Evolutionary conservation across 306 rosid species (phyloP), one percentile per base, ranked within the genome.

Genomic region (Hylodesmum podocarpum): DNA sequence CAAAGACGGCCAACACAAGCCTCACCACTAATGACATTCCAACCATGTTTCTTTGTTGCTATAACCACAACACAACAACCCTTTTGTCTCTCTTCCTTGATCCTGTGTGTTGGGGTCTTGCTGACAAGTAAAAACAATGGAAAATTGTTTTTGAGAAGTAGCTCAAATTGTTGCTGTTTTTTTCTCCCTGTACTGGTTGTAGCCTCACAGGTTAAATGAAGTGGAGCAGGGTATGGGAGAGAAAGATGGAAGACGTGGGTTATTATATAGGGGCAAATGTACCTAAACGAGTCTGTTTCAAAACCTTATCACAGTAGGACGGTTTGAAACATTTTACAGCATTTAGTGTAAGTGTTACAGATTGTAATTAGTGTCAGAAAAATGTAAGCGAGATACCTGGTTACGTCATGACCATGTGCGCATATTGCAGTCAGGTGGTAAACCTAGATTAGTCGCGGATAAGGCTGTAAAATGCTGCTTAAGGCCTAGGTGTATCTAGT

Each of bases 261-360:
- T 67, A 67, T 68, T 84, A 91, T 84, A 85, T 54, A 27, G 86
- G 88, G n/a, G n/a, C n/a, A n/a, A n/a, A n/a, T n/a, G n/a, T n/a
- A n/a, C n/a, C n/a, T n/a, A n/a, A n/a, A n/a, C n/a, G n/a, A n/a
- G n/a, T n/a, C n/a, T n/a, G n/a, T n/a, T n/a, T n/a, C n/a, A n/a
- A n/a, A n/a, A n/a, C n/a, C n/a, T n/a, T n/a, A n/a, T n/a, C n/a
- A n/a, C 73, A 14, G 88, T 73, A 84, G 96, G 55, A 39, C 51
- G 27, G 79, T 83, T 82, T 34, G 25, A 72, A 37, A n/a, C n/a
- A n/a, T n/a, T n/a, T n/a, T n/a, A n/a, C n/a, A n/a, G n/a, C n/a
- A n/a, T n/a, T n/a, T n/a, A n/a, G n/a, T n/a, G n/a, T n/a, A n/a
- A n/a, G n/a, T n/a, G n/a, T n/a, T n/a, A n/a, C n/a, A n/a, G n/a